These are phyloP conservation scores for Pythium aquatile DNA, from an alignment of 352 stramenopile genomes.

Conservation along the genomic window DNA sequence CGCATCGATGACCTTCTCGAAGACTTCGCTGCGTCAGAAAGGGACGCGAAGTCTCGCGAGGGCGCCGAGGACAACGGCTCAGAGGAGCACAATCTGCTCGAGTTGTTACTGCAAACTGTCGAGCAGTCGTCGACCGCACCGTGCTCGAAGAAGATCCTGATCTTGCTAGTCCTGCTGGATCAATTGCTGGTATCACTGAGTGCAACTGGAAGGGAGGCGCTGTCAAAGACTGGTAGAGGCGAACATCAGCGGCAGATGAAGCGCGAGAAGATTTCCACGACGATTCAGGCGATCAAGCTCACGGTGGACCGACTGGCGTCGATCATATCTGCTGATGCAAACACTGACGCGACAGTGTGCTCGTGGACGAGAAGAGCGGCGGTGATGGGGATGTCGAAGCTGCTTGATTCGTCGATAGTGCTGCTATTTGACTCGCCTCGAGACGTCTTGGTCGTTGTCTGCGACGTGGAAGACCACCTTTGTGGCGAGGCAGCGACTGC, in stretches of 20 bases:
- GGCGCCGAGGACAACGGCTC: not conserved
- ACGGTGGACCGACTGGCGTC: constrained; percentile 19
- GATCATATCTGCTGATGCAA: constrained; percentile 2
- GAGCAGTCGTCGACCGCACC: constrained; percentile 10
- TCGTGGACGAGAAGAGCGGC: constrained; percentile 9
- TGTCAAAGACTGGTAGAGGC: not conserved
- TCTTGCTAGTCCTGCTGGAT: constrained; percentile 18
- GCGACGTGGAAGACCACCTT: constrained; percentile 17
- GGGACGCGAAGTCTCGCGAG: not conserved
- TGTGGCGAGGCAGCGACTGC: not conserved
- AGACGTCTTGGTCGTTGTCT: constrained; percentile 42
- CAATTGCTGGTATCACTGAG: constrained; percentile 11
- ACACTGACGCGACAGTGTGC: constrained; percentile 1
- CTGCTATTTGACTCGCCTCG: constrained; percentile 57
- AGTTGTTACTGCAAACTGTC: constrained; percentile 15
- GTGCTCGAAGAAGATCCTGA: constrained; percentile 13
- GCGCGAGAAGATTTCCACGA: constrained; percentile 3
- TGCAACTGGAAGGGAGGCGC: not conserved
- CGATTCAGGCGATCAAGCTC: constrained; percentile 15
- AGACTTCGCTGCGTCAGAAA: constrained; percentile 36
- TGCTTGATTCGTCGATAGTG: constrained; percentile 47
- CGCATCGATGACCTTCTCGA: constrained; percentile 55
- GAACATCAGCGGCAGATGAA: not conserved
- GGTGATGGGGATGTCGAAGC: constrained; percentile 4
- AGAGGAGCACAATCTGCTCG: constrained; percentile 4